Percentiles rank a stretch among this genome's conserved stretches.
Conservation (phyloP, 805 yeast genomes). For the Lipomyces orientalis region DNA sequence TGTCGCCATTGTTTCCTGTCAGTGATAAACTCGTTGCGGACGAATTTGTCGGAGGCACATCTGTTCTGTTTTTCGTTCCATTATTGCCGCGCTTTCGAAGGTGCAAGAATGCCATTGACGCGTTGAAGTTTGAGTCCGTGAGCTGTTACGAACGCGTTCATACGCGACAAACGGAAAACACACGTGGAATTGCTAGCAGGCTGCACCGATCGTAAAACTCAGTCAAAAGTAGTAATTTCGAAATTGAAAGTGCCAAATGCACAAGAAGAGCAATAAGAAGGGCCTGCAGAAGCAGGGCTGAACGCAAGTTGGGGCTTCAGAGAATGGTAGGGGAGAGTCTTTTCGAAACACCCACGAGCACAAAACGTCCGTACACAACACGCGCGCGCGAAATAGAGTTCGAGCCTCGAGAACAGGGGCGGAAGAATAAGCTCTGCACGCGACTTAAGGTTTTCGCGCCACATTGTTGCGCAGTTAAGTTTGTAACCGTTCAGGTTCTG, state of each 20-base stretch:
- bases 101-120: slow-evolving; percentile 16
- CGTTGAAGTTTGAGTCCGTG: neutral
- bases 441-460: neutral
- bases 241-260: neutral
- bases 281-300: neutral
- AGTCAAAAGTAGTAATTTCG: neutral
- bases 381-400: neutral
- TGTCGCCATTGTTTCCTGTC: neutral
- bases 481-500: too few species aligned
- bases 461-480: too few species aligned
- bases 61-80: slow-evolving; percentile 4
- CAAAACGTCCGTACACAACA: neutral
- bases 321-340: neutral
- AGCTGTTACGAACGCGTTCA: neutral
- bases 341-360: neutral
- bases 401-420: neutral
- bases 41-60: slow-evolving; percentile 8
- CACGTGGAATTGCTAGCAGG: neutral
- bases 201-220: neutral
- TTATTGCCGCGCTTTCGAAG: slow-evolving; percentile 16
- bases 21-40: neutral
- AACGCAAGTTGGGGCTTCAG: neutral
- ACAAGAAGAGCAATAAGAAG: neutral
- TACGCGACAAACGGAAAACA: slow-evolving; percentile 3
- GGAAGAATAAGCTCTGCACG: neutral